These are phyloP conservation scores for Saccharomycopsis phalli DNA, from an alignment of 1,139 yeast genomes.

Conservation along the genomic window DNA sequence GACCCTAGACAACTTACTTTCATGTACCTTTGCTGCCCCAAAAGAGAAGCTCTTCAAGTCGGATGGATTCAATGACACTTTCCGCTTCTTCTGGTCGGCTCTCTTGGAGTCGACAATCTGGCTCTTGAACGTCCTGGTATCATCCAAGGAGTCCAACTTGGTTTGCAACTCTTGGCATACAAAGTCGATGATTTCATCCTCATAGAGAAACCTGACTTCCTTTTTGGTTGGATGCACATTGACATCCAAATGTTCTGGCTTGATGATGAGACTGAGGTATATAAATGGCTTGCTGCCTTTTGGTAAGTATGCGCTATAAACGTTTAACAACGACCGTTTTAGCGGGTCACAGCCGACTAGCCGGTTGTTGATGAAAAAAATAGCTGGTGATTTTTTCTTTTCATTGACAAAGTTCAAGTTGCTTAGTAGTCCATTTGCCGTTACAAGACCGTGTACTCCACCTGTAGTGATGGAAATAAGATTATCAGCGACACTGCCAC, in stretches of 20 bases:
- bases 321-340: slow-evolving; percentile 55
- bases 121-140: slow-evolving; percentile 59
- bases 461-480: slow-evolving; percentile 38
- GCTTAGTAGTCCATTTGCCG: slow-evolving; percentile 54
- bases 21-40: slow-evolving; percentile 33
- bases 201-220: slow-evolving; percentile 79
- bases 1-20: slow-evolving; percentile 38
- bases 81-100: slow-evolving; percentile 6
- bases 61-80: slow-evolving; percentile 3
- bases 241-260: slow-evolving; percentile 73
- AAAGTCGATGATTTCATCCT: slow-evolving; percentile 71
- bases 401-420: slow-evolving; percentile 48
- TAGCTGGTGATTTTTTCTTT: slow-evolving; percentile 57
- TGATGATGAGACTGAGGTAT: slow-evolving; percentile 57
- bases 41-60: slow-evolving; percentile 11
- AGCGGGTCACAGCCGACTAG: slow-evolving; percentile 78
- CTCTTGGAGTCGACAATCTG: slow-evolving; percentile 39
- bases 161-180: slow-evolving; percentile 45
- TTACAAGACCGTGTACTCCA: slow-evolving; percentile 37
- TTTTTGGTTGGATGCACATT: slow-evolving; percentile 94
- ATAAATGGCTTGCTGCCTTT: slow-evolving; percentile 75
- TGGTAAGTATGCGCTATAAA: slow-evolving; percentile 63
- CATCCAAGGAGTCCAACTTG: slow-evolving; percentile 50
- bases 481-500: slow-evolving; percentile 60
- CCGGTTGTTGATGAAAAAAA: slow-evolving; percentile 79